Percentiles rank a stretch among this genome's conserved stretches.
These are phyloP conservation scores for Paspalum vaginatum DNA, from an alignment of 176 grass and related monocot species.

Conservation along the genomic window DNA sequence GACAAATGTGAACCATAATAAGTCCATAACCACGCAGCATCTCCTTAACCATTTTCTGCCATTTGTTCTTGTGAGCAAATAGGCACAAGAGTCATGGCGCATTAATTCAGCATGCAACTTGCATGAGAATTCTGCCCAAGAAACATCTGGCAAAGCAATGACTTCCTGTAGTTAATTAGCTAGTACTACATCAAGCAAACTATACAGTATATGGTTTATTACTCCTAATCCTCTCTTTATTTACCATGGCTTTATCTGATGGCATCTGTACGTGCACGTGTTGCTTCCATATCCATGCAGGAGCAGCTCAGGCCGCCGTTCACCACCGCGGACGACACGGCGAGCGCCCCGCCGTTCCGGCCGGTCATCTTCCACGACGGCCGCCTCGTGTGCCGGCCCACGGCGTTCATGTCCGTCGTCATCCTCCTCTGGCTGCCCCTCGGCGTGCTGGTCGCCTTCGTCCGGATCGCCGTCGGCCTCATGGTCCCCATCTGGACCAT, in stretches of 20 bases:
- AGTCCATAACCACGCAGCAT: neutral
- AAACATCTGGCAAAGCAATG: too few species aligned
- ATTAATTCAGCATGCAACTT: constrained; percentile 13
- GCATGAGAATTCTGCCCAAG: neutral
- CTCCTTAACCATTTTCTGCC: neutral
- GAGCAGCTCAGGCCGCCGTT: constrained; percentile 57
- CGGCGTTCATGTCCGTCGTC: constrained; percentile 68
- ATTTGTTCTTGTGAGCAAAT: constrained; percentile 15
- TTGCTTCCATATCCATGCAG: constrained; percentile 47
- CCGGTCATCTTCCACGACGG: constrained; percentile 97
- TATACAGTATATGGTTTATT: too few species aligned
- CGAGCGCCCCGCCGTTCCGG: constrained; percentile 39
- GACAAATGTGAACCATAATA: constrained; percentile 29
- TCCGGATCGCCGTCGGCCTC: constrained; percentile 75
- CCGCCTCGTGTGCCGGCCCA: constrained; percentile 67
- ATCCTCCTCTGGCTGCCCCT: constrained; percentile 85
- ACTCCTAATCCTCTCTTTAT: too few species aligned
- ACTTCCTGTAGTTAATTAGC: too few species aligned
- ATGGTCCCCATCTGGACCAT: constrained; percentile 60
- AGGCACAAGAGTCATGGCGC: neutral
- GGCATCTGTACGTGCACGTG: neutral
- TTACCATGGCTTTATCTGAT: constrained; percentile 1
- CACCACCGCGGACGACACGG: constrained; percentile 8
- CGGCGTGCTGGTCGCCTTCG: constrained; percentile 58
- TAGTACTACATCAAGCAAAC: too few species aligned